These are phyloP conservation scores for Aplosporella prunicola DNA, from an alignment of 2,329 filamentous ascomycete species.

Conservation along the genomic window DNA sequence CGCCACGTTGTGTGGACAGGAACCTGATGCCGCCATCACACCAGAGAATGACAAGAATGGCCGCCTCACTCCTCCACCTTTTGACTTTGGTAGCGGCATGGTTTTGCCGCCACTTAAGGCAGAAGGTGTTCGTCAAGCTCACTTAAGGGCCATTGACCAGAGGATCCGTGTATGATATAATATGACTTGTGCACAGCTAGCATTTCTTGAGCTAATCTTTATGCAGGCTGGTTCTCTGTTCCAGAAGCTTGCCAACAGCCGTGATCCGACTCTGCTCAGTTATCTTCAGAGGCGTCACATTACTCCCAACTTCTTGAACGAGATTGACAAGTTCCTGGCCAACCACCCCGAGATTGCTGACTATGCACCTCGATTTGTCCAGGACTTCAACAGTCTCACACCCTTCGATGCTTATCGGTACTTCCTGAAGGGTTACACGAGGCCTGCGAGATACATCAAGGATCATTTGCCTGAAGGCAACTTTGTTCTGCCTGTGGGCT, in stretches of 20 bases:
- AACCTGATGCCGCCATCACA: too few species aligned
- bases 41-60: too few species aligned
- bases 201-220: background rate
- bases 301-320: constrained; percentile 16
- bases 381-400: constrained; percentile 12
- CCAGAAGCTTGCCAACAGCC: constrained; percentile 13
- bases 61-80: background rate
- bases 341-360: constrained; percentile 17
- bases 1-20: background rate
- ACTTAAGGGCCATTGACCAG: background rate
- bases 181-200: background rate
- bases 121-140: background rate
- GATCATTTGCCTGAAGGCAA: constrained; percentile 14
- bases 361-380: constrained; percentile 13
- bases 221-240: background rate
- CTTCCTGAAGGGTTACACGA: constrained; percentile 21
- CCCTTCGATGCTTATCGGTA: constrained; percentile 19
- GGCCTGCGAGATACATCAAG: constrained; percentile 19
- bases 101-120: background rate
- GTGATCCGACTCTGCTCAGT: constrained; percentile 14
- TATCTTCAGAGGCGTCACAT: constrained; percentile 16
- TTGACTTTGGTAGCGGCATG: constrained; percentile 2
- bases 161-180: background rate
- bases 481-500: constrained; percentile 14
- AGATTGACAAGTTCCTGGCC: constrained; percentile 19